Percentiles rank a stretch among this genome's conserved stretches.
Evolutionary conservation across 2,329 filamentous ascomycete species (phyloP).

Genomic region (Fusarium chlamydosporum): DNA sequence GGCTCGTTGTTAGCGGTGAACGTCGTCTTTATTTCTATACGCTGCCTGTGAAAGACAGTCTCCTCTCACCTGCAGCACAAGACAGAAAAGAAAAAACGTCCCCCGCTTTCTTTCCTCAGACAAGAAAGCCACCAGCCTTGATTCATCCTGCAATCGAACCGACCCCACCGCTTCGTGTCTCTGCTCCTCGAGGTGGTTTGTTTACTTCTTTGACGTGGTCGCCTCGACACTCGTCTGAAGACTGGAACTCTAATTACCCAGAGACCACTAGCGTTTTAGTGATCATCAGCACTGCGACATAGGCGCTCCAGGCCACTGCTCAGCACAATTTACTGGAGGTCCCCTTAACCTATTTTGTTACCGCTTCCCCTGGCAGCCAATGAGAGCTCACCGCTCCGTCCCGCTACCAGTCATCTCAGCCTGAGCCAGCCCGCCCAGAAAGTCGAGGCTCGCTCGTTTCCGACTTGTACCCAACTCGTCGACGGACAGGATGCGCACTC

Average conservation of each 20-base stretch:
- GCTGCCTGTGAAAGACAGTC: slow-evolving; percentile 10
- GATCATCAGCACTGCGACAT: slow-evolving; percentile 24
- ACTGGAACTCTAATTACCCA: slow-evolving; percentile 30
- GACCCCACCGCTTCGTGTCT: slow-evolving; percentile 33
- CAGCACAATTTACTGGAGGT: slow-evolving; percentile 20
- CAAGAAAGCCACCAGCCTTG: slow-evolving; percentile 23
- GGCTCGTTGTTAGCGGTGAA: slow-evolving; percentile 17
- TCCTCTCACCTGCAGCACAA: slow-evolving; percentile 23
- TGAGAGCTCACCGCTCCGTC: slow-evolving; percentile 38
- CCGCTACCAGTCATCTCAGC: slow-evolving; percentile 36
- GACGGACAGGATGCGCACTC: slow-evolving; percentile 49
- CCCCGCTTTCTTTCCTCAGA: slow-evolving; percentile 18
- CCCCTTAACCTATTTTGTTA: slow-evolving; percentile 42
- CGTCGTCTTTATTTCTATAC: slow-evolving; percentile 13
- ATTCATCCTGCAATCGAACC: slow-evolving; percentile 24
- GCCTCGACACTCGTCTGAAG: slow-evolving; percentile 20
- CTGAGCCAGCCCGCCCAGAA: slow-evolving; percentile 30
- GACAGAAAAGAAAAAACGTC: slow-evolving; percentile 24
- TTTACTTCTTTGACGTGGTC: slow-evolving; percentile 39
- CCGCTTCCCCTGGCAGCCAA: slow-evolving; percentile 37
- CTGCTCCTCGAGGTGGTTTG: slow-evolving; percentile 31
- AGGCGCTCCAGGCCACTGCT: slow-evolving; percentile 12
- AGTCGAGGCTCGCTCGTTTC: slow-evolving; percentile 29
- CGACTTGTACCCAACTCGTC: slow-evolving; percentile 35
- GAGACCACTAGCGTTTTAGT: slow-evolving; percentile 34